Evolutionary conservation across 768 basidiomycete genomes (phyloP), one percentile per base, ranked within the genome.

Genomic region (Phaeotremella skinneri): DNA sequence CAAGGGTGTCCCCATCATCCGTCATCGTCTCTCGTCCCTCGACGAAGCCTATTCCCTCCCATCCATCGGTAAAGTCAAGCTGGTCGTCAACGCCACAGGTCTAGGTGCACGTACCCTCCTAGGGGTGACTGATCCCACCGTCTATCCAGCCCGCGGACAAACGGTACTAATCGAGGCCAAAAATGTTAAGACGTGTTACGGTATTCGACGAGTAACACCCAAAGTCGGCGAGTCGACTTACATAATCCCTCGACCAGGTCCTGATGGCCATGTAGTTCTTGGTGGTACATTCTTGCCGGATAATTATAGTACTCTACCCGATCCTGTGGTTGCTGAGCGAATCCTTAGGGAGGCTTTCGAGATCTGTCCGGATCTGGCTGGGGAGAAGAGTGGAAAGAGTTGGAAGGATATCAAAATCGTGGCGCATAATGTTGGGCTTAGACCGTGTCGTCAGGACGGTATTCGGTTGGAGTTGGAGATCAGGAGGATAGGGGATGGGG

Each of bases 111-210:
- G 84, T 50, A 85, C 84, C 30, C 80, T 94, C 42, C 83, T 88
- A 13, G 91, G 91, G 4, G 84, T 93, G 2, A 86, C 91, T 68
- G 92, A 96, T 74, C 80, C 81, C 57, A 79, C 78, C 23, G 78
- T 91, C 23, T 85, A 83, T 70, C 90, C 91, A 0, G 82, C 91
- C 62, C 81, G 90, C 43, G 91, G 91, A 6, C 92, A 94, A 78
- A 87, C 89, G 0, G 85, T 92, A 7, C 74, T 91, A 17, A 80
- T 93, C 21, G 76, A 83, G 37, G 88, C 89, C 2, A 85, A 86
- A 0, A 81, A 82, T 78, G 79, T 89, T 45, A 81, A 78, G 43
- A 79, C 80, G 56, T 65, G 66, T 58, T 45, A 72, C 58, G 79
- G 64, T 61, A 20, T 62, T 61, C 14, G 68, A 69, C 4, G 14